Base-by-base conservation (phyloP, 352 stramenopile genomes). In the Phytopythium delawarense region DNA sequence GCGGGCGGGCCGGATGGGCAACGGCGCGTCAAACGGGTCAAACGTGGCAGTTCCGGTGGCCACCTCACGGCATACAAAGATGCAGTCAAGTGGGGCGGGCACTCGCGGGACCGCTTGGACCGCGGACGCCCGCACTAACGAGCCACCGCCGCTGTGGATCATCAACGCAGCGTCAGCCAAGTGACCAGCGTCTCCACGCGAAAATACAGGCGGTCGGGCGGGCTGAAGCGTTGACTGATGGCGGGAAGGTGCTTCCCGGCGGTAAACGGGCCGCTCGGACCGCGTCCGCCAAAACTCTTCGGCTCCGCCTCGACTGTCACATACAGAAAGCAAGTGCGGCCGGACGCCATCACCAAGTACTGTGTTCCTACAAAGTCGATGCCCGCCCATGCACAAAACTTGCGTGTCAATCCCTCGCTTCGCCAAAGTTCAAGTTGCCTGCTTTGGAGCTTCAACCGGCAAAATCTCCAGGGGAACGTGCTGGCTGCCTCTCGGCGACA, bases 341-440 rank as follows among this genome's bases (percentile, higher is more conserved):
- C 1, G 11, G 13, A 4, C 13, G 39, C 1, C 39, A 45, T n/a
- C 37, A 44, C 0, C 6, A 4, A 32, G 8, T 34, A 52, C 23
- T 34, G 11, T 52, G 8, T 5, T 2, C 21, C 46, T 35, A 12
- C 5, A 35, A 52, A 52, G 13, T 52, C 4, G 13, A 21, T n/a
- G 20, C 30, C 42, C 18, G 9, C 42, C 16, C 44, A 40, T 30
- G n/a, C 46, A 52, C 46, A 34, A 32, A 51, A 51, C 45, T 52
- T 34, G 46, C 46, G 46, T 52, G 46, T 52, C 46, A 35, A n/a
- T 25, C 23, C 3, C 12, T 15, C 15, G 7, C n/a, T 3, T 28
- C 18, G 21, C 25, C 46, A 16, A 52, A 52, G 46, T 52, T 52
- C 46, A 52, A 52, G 46, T 52, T 52, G 46, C 23, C 46, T 15